Base-by-base conservation (phyloP, 352 stramenopile genomes). In the Globisporangium cystogenes region DNA sequence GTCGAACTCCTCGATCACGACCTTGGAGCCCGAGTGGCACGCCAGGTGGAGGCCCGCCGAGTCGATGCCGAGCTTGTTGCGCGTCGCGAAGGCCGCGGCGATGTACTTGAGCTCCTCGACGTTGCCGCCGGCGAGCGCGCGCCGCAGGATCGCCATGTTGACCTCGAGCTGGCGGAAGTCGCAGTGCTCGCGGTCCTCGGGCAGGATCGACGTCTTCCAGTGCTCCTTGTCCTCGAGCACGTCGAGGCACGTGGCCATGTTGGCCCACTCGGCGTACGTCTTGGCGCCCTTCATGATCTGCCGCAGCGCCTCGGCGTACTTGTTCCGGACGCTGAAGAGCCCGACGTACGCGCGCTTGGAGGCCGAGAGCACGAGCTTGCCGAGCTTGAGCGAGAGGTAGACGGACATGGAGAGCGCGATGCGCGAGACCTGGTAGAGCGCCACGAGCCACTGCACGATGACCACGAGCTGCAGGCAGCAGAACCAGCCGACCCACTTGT, bases 171-270 rank as follows among this genome's bases (percentile, higher is more conserved):
- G 74, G 4, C 40, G 48, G 43, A 89, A 87, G 60, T 89, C 76
- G 53, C 76, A 89, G 44, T 79, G 62, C 20, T 89, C 72, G 12
- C 65, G 60, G 43, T 87, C 74, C 20, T 82, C 64, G 1, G 48
- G 51, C 3, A 43, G 59, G 48, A 87, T 66, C 11, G 49, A 69
- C 14, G 59, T 65, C 53, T 84, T 82, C 78, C 75, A 89, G 54
- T 86, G 53, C 35, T 81, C 60, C 21, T 85, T 86, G 12, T 59
- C 72, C 61, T 89, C 75, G 20, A 89, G 59, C 11, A 68, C 36
- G 52, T 89, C 78, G 16, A 89, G 60, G 47, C 82, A 78, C 48
- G 69, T 55, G 14, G 75, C 76, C 75, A 86, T 87, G 35, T 87
- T 61, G 8, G 67, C 61, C 75, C 76, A 89, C 53, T 84, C 75